phyloP scores from a whole-genome alignment of 768 basidiomycete species.

The Lentinus tigrinus region DNA sequence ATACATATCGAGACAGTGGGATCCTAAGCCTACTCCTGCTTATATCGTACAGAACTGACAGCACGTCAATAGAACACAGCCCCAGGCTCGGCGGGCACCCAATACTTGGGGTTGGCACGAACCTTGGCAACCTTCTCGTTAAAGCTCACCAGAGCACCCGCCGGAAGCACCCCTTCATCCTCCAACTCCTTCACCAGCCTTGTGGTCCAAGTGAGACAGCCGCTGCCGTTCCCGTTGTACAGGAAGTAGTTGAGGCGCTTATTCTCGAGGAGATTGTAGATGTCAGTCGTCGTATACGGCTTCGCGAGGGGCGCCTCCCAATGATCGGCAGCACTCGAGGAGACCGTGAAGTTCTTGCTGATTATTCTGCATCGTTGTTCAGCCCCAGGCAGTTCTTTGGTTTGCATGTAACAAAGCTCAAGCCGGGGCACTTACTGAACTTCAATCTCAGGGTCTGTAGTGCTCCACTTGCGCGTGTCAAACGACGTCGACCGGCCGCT shows the following conservation, averaged over 20 bases:
- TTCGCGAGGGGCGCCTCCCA: background rate
- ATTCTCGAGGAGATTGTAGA: background rate
- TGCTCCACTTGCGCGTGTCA: background rate
- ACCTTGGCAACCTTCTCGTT: background rate
- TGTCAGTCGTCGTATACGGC: background rate
- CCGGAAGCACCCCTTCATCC: background rate
- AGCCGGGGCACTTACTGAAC: background rate
- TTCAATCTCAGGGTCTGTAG: background rate
- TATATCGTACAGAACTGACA: no score
- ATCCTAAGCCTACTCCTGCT: no score
- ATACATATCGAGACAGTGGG: no score
- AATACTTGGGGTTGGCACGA: background rate
- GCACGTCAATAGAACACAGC: background rate
- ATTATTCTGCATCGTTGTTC: background rate
- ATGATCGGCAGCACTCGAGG: background rate
- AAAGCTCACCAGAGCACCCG: background rate
- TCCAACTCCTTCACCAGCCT: background rate
- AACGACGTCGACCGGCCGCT: background rate
- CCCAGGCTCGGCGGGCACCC: background rate
- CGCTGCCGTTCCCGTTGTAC: conserved; percentile 2
- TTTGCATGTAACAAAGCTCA: no score
- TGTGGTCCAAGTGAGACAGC: conserved; percentile 1
- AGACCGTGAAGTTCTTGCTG: conserved; percentile 1
- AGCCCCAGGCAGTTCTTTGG: no score
- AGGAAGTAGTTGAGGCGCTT: background rate